Evolutionary conservation across 192 early-diverging fungal genomes (phyloP).

Genomic region (Backusella sp.): DNA sequence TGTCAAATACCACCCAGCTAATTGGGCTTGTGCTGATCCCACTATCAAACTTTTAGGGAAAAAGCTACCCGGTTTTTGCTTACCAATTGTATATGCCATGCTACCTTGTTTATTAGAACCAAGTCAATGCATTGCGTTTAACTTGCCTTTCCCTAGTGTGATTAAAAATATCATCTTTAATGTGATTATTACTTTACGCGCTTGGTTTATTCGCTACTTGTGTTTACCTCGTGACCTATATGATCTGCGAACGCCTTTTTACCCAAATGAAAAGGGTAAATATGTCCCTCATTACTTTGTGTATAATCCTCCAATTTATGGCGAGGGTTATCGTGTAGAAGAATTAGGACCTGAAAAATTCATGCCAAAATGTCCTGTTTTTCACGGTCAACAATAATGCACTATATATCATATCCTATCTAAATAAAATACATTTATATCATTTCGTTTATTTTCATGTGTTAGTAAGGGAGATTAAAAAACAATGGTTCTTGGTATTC

Average conservation of each 20-base stretch:
- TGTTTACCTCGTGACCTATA: slow-evolving; percentile 33
- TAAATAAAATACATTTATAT: neutral
- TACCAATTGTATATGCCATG: slow-evolving; percentile 22
- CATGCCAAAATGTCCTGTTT: slow-evolving; percentile 34
- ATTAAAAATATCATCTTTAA: neutral
- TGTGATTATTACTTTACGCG: slow-evolving; percentile 18
- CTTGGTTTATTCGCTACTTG: slow-evolving; percentile 34
- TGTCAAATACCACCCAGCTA: slow-evolving; percentile 17
- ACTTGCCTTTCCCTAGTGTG: slow-evolving; percentile 5
- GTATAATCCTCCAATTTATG: slow-evolving; percentile 29
- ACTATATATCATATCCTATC: neutral
- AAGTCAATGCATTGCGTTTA: slow-evolving; percentile 19
- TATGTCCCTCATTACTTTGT: slow-evolving; percentile 39
- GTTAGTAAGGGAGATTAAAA: neutral
- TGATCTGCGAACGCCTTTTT: slow-evolving; percentile 30
- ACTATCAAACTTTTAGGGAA: slow-evolving; percentile 24
- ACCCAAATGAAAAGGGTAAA: slow-evolving; percentile 21
- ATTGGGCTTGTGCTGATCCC: slow-evolving; percentile 23
- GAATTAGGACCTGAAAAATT: slow-evolving; percentile 43
- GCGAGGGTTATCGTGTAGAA: slow-evolving; percentile 36
- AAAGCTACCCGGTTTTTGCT: neutral
- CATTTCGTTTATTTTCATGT: neutral
- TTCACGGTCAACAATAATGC: neutral
- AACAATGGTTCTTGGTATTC: neutral
- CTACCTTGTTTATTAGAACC: slow-evolving; percentile 32